Conservation (phyloP, 306 rosid genomes). For the Psophocarpus tetragonolobus region DNA sequence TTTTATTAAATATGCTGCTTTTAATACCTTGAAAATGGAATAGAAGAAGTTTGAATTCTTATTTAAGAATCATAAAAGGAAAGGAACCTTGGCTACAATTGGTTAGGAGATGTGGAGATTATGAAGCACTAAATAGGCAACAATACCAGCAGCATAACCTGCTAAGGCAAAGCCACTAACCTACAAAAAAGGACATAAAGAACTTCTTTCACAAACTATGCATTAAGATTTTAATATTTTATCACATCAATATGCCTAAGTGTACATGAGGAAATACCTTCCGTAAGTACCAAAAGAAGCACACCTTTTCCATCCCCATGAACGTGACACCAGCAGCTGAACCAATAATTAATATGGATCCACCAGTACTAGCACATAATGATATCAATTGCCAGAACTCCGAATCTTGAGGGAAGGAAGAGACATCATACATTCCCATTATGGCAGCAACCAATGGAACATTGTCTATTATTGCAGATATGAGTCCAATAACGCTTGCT, state of each 20-base stretch:
- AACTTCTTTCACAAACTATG: background rate
- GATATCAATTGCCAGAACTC: constrained; percentile 93
- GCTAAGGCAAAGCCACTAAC: constrained; percentile 92
- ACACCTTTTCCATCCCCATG: constrained; percentile 98
- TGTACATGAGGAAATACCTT: constrained; percentile 54
- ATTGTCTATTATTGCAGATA: constrained; percentile 86
- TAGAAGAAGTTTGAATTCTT: constrained; percentile 22
- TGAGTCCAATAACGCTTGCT: constrained; percentile 74
- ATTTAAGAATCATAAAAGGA: constrained; percentile 55
- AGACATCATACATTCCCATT: constrained; percentile 88
- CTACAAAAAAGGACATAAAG: constrained; percentile 48
- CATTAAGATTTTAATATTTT: background rate
- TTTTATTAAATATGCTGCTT: background rate
- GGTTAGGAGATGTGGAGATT: constrained; percentile 63
- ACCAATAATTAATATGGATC: constrained; percentile 90
- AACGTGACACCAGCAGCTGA: constrained; percentile 96
- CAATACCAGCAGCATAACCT: constrained; percentile 88
- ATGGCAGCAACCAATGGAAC: constrained; percentile 93
- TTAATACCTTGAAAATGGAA: constrained; percentile 13
- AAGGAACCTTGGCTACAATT: constrained; percentile 67
- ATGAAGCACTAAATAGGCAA: constrained; percentile 68
- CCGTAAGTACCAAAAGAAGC: constrained; percentile 85
- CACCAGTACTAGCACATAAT: constrained; percentile 91
- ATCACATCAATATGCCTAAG: background rate
- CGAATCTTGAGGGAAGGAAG: constrained; percentile 80